Evolutionary conservation across 345 rosid genomes (phyloP), one percentile per base, ranked within the genome.

Genomic region (Ceriops zippeliana): DNA sequence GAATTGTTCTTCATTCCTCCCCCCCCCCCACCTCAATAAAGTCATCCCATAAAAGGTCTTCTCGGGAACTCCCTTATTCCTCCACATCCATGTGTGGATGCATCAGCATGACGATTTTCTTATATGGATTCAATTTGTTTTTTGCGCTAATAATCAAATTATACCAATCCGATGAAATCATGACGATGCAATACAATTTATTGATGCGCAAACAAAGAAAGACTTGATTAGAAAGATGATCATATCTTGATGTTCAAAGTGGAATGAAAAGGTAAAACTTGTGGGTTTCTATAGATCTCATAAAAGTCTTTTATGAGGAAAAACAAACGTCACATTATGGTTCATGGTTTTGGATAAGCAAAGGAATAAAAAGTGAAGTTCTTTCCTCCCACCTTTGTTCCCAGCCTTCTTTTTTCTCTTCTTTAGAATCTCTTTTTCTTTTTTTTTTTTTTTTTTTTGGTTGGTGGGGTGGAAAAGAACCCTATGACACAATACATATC

Each of bases 71-170:
- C 30, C 62, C 56, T 52, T 63, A 42, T 63, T 63, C 68, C 34
- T 68, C 38, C 46, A 52, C 24, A 24, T 28, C 5, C 10, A 21
- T 13, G 28, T n/a, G 26, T 32, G 35, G 26, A 32, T 37, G 52
- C 73, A 62, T 62, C 67, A 62, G 73, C 73, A 35, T 70, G 74
- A 70, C 68, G 62, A 62, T 32, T 53, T 54, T 54, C 15, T 13
- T 42, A 42, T 26, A 22, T 3, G 27, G 58, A 54, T 54, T 28
- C 58, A 54, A 54, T 22, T 54, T 54, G 30, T 9, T 5, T 54
- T 4, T 26, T 2, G 3, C 21, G 58, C 27, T 26, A n/a, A 26
- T 2, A 21, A 53, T 20, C 47, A 13, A 11, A 38, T 2, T 2
- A 6, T 11, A n/a, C 6, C 13, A 7, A 8, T 54, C 15, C 27